phyloP scores from a whole-genome alignment of 495 filamentous ascomycete genomes.

The Penicillium dipodomyicola region DNA sequence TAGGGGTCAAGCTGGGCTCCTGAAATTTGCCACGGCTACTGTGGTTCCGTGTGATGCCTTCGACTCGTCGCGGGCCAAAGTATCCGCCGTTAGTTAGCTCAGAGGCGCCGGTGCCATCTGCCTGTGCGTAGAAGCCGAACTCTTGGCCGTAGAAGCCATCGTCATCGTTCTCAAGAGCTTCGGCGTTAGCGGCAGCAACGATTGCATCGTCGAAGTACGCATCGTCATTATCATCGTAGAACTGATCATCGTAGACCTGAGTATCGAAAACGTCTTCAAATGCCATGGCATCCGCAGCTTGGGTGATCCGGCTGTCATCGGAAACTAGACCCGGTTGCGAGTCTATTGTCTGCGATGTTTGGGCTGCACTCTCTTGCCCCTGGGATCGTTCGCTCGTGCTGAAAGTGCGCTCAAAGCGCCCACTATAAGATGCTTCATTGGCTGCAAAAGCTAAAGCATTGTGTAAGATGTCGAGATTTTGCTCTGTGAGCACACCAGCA shows the following conservation, averaged over 20 bases:
- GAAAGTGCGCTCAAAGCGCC: slow-evolving; percentile 58
- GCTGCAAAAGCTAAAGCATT: slow-evolving; percentile 78
- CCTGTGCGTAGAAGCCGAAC: slow-evolving; percentile 90
- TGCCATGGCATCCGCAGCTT: slow-evolving; percentile 35
- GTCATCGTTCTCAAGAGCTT: slow-evolving; percentile 84
- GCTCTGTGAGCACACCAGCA: slow-evolving; percentile 49
- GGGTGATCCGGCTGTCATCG: slow-evolving; percentile 47
- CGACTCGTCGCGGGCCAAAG: slow-evolving; percentile 69
- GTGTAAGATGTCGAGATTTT: slow-evolving; percentile 70
- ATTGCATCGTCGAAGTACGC: slow-evolving; percentile 79
- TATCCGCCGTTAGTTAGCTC: slow-evolving; percentile 82
- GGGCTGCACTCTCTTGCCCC: slow-evolving; percentile 36
- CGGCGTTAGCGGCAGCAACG: slow-evolving; percentile 92
- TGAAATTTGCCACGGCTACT: slow-evolving; percentile 70
- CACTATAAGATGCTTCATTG: slow-evolving; percentile 66
- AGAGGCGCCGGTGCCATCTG: slow-evolving; percentile 45
- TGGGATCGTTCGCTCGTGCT: slow-evolving; percentile 45
- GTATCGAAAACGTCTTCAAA: slow-evolving; percentile 55
- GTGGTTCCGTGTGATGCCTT: slow-evolving; percentile 61
- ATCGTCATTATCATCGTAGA: slow-evolving; percentile 57
- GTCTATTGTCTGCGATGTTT: slow-evolving; percentile 34
- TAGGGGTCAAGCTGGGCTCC: slow-evolving; percentile 91
- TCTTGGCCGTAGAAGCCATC: slow-evolving; percentile 95
- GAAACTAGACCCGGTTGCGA: slow-evolving; percentile 50
- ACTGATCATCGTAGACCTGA: slow-evolving; percentile 51